Evolutionary conservation across 169 alveolate species (phyloP), one percentile per base, ranked within the genome.

Genomic region (Eimeria maxima): DNA sequence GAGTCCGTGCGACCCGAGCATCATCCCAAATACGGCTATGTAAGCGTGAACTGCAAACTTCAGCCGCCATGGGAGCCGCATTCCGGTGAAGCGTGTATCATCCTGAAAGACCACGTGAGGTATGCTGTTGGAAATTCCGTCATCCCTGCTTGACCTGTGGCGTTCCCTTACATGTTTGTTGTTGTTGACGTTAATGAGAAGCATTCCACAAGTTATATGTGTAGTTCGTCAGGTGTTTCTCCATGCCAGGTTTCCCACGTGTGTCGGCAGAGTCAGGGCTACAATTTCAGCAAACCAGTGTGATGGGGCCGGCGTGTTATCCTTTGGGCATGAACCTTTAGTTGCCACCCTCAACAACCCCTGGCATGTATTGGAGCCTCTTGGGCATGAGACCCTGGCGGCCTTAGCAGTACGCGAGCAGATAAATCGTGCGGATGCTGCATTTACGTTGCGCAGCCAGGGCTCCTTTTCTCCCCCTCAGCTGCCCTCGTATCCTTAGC

Each of bases 1-100:
- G 74, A 84, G 42, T 93, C 96, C 29, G 96, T 93, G 14, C 83
- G 96, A 47, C 93, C 96, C 29, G 96, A 93, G 42, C 96, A 93
- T 44, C 96, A 86, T 14, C 96, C 96, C 24, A 93, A 76, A 44
- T 71, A 65, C 69, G 91, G 93, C 38, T 29, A 57, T 27, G 73
- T 93, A 6, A 93, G 88, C 93, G 86, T 93, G n/a, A 38, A 63
- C 81, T 76, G 90, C 74, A 47, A 80, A 18, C 50, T 86, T 18
- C 73, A 47, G 42, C 84, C 93, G 10, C 92, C 55, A 27, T 76
- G 92, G 74, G 90, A 78, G n/a, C 63, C 63, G 71, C 96, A 93
- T 18, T 16, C 87, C 20, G 60, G 96, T 42, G 90, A 81, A 63
- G 96, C 96, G 4, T 93, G 87, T 57, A 27, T 93, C 45, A 69